Percentiles rank a stretch among this genome's conserved stretches.
Evolutionary conservation across 2,329 filamentous ascomycete genomes (phyloP).

Genomic region (Endocalyx cinctus): DNA sequence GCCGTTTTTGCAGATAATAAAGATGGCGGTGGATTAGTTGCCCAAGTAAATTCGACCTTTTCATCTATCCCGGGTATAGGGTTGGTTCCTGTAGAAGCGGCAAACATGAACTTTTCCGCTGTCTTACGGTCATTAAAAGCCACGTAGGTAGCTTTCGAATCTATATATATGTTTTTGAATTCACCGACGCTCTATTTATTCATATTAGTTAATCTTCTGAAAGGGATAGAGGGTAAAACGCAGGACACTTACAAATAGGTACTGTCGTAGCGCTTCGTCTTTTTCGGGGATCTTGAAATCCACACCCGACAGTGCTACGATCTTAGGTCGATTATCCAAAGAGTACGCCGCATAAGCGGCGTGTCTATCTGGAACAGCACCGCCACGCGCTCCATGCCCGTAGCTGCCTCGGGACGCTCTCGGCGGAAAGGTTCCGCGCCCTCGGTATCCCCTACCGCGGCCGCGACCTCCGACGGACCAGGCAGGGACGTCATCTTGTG

Average conservation of each 20-base stretch:
- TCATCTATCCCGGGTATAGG: slow-evolving; percentile 59
- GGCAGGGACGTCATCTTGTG: slow-evolving; percentile 36
- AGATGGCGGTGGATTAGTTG: slow-evolving; percentile 23
- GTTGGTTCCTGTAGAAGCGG: slow-evolving; percentile 37
- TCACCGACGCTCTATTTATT: slow-evolving; percentile 53
- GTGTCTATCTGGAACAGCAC: slow-evolving; percentile 29
- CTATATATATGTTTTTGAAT: slow-evolving; percentile 53
- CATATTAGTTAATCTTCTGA: slow-evolving; percentile 20
- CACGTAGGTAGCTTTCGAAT: slow-evolving; percentile 45
- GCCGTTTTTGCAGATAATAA: slow-evolving; percentile 10
- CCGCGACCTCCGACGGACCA: slow-evolving; percentile 34
- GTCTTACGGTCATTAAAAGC: slow-evolving; percentile 65
- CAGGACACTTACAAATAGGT: slow-evolving; percentile 56
- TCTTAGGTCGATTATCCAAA: slow-evolving; percentile 71
- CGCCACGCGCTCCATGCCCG: slow-evolving; percentile 41
- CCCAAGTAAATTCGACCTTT: slow-evolving; percentile 64
- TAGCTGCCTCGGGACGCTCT: slow-evolving; percentile 37
- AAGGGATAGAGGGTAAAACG: slow-evolving; percentile 3
- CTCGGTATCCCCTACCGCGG: slow-evolving; percentile 32
- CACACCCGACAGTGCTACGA: slow-evolving; percentile 58
- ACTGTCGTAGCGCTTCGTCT: slow-evolving; percentile 67
- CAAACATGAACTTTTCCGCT: slow-evolving; percentile 65
- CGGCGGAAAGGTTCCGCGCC: slow-evolving; percentile 31
- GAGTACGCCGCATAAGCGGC: slow-evolving; percentile 59
- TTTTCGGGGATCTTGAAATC: slow-evolving; percentile 58